These are phyloP conservation scores for Periglandula ipomoeae DNA, from an alignment of 2,329 filamentous ascomycete genomes.

Conservation along the genomic window DNA sequence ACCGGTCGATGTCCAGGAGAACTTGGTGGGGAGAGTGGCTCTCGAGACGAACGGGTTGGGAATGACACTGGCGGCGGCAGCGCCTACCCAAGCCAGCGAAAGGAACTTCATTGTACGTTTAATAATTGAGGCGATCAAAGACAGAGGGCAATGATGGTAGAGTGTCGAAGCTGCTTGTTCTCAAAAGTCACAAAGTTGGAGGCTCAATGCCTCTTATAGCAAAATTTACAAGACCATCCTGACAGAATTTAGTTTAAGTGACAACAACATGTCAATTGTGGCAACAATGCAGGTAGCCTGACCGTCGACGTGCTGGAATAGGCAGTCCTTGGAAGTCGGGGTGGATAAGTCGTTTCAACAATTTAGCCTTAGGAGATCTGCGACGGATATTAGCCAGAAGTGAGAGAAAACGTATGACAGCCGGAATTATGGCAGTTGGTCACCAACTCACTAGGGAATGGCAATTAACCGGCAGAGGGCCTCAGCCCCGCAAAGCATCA, in stretches of 20 bases:
- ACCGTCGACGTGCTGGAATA: neutral
- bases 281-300: neutral
- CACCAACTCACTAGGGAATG: too few relatives aligned
- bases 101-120: neutral
- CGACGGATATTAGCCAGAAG: neutral
- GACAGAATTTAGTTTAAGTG: neutral
- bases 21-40: neutral
- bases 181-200: neutral
- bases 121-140: neutral
- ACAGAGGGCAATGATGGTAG: neutral
- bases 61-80: neutral
- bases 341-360: neutral
- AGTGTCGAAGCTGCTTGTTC: neutral
- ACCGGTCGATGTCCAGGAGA: constrained; percentile 2
- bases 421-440: neutral
- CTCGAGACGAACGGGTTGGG: neutral
- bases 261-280: neutral
- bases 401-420: neutral
- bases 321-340: neutral
- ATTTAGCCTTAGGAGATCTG: neutral
- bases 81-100: neutral
- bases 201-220: neutral
- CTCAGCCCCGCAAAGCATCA: too few relatives aligned
- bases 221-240: neutral
- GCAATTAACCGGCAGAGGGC: neutral